Conservation (phyloP, 306 rosid species). For the Lupinus albus region DNA sequence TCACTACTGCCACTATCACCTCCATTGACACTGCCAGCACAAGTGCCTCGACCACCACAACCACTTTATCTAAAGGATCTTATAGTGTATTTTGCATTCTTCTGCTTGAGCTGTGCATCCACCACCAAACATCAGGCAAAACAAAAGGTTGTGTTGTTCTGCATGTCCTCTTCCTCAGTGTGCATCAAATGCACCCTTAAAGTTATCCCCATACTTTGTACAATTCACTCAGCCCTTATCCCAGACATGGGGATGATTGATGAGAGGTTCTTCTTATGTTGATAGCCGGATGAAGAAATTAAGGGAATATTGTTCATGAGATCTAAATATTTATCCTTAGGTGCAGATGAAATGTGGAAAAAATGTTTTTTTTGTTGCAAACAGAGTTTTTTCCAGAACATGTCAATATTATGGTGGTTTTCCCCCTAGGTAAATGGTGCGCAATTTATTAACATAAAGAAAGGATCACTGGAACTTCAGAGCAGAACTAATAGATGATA, state of each 20-base stretch:
- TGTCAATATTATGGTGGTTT: neutral
- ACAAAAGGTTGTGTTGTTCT: too few species aligned
- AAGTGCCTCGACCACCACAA: too few species aligned
- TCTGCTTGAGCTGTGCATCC: too few species aligned
- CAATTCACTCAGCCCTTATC: too few species aligned
- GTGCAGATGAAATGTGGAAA: slow-evolving; percentile 14
- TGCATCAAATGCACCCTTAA: neutral
- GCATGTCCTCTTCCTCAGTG: too few species aligned
- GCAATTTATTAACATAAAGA: slow-evolving; percentile 13
- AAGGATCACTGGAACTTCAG: slow-evolving; percentile 10
- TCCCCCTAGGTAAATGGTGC: neutral
- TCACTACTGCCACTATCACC: too few species aligned
- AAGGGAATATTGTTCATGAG: slow-evolving; percentile 21
- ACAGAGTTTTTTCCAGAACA: too few species aligned
- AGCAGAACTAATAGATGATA: slow-evolving; percentile 29
- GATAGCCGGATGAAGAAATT: slow-evolving; percentile 20
- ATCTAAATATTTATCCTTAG: slow-evolving; percentile 16
- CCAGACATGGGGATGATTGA: slow-evolving; percentile 15
- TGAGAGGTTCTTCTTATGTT: slow-evolving; percentile 6
- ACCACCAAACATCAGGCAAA: too few species aligned
- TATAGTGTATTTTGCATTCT: too few species aligned
- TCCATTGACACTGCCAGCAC: too few species aligned
- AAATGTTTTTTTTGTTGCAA: too few species aligned
- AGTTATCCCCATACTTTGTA: slow-evolving; percentile 18
- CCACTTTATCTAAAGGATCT: too few species aligned